These are phyloP conservation scores for Phytophthora sp. DNA, from an alignment of 352 stramenopile species.

Conservation along the genomic window DNA sequence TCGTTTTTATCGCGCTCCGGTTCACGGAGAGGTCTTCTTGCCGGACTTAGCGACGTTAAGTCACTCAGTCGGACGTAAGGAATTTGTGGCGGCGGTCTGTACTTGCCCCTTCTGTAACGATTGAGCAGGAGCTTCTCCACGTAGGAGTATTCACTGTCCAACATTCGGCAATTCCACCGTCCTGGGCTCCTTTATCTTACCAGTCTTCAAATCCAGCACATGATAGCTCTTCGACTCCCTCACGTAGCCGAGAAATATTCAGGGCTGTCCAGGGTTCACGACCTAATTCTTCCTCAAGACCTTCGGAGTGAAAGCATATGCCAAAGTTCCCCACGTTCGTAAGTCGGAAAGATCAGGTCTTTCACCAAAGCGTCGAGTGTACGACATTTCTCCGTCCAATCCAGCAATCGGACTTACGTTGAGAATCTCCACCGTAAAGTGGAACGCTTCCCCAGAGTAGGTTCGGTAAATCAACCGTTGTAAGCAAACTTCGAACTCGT, in stretches of 20 bases:
- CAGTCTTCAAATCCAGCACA: constrained; percentile 7
- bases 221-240: constrained; percentile 7
- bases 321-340: constrained; percentile 6
- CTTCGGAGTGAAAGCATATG: constrained; percentile 8
- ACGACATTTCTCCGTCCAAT: constrained; percentile 8
- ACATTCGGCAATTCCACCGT: constrained; percentile 12
- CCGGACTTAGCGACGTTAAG: neutral
- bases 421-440: constrained; percentile 4
- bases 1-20: neutral
- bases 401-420: constrained; percentile 6
- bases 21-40: neutral
- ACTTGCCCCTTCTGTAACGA: neutral
- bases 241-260: constrained; percentile 5
- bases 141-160: constrained; percentile 16
- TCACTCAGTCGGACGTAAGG: constrained; percentile 5
- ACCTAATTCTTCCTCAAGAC: constrained; percentile 16
- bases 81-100: constrained; percentile 5
- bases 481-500: neutral
- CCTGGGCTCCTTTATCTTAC: constrained; percentile 1
- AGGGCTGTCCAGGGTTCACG: constrained; percentile 3
- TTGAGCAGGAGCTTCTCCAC: constrained; percentile 19
- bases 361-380: constrained; percentile 10
- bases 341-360: neutral
- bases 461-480: neutral
- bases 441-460: constrained; percentile 8